phyloP scores from a whole-genome alignment of 2,329 filamentous ascomycete genomes.

The Huntiella bhutanensis region DNA sequence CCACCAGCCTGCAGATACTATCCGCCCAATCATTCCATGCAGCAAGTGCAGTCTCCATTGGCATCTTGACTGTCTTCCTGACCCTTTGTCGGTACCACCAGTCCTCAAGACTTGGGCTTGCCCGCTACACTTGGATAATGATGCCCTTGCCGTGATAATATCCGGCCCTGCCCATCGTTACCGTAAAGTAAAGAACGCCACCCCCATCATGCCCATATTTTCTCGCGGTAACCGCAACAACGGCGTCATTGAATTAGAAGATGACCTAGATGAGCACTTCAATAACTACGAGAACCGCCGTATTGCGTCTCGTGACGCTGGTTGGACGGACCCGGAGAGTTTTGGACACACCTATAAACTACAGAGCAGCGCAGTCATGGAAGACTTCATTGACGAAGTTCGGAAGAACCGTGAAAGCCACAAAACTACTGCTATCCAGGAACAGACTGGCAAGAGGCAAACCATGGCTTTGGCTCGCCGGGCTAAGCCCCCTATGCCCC shows the following conservation, averaged over 20 bases:
- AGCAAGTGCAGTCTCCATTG: slow-evolving; percentile 66
- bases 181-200: slow-evolving; percentile 38
- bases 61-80: slow-evolving; percentile 84
- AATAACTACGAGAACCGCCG: slow-evolving; percentile 6
- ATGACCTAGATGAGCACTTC: slow-evolving; percentile 30
- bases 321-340: slow-evolving; percentile 38
- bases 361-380: slow-evolving; percentile 43
- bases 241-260: slow-evolving; percentile 51
- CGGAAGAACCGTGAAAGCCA: too few species aligned
- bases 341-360: slow-evolving; percentile 49
- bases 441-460: too few species aligned
- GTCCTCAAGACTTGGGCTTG: slow-evolving; percentile 68
- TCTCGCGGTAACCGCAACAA: slow-evolving; percentile 51
- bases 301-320: slow-evolving; percentile 19
- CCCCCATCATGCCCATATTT: slow-evolving; percentile 32
- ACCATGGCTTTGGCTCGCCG: too few species aligned
- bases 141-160: slow-evolving; percentile 40
- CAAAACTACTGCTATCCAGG: too few species aligned
- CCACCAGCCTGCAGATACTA: slow-evolving; percentile 40
- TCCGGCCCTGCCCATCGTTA: slow-evolving; percentile 42
- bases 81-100: slow-evolving; percentile 63
- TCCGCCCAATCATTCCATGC: slow-evolving; percentile 66
- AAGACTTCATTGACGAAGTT: slow-evolving; percentile 45
- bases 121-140: slow-evolving; percentile 66
- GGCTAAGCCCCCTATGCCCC: too few species aligned